phyloP scores from a whole-genome alignment of 306 rosid species.

The Cicer bijugum region DNA sequence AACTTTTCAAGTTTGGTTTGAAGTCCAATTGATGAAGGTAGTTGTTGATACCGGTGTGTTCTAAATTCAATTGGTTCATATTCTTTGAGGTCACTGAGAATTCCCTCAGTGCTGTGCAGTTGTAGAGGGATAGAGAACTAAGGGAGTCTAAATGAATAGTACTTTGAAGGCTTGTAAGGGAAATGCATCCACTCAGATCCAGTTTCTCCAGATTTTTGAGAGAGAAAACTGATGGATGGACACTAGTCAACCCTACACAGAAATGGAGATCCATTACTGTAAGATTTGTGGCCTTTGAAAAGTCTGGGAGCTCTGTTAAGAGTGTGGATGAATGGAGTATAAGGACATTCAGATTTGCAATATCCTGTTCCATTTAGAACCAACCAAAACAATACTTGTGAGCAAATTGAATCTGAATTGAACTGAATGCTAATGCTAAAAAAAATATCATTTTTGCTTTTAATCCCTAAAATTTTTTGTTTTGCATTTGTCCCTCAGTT shows the following conservation, averaged over 20 bases:
- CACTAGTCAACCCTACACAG: neutral
- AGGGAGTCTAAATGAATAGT: constrained; percentile 28
- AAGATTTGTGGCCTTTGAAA: constrained; percentile 38
- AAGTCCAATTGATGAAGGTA: constrained; percentile 37
- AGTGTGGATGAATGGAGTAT: neutral
- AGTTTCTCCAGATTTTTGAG: constrained; percentile 30
- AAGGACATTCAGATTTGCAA: constrained; percentile 10
- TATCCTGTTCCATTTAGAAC: constrained; percentile 21
- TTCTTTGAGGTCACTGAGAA: constrained; percentile 42
- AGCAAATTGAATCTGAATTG: too few relatives aligned
- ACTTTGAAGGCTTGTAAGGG: constrained; percentile 6
- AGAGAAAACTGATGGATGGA: constrained; percentile 39
- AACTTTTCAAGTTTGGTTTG: constrained; percentile 28
- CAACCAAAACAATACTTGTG: too few relatives aligned
- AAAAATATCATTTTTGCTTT: too few relatives aligned
- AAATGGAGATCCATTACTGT: neutral
- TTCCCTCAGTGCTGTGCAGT: neutral
- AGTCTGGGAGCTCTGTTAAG: constrained; percentile 18
- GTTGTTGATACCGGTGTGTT: neutral
- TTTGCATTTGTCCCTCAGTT: too few relatives aligned
- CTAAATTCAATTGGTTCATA: constrained; percentile 11
- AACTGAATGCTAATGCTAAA: too few relatives aligned
- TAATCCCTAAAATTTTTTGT: too few relatives aligned
- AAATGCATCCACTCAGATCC: constrained; percentile 3
- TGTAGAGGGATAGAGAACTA: constrained; percentile 14